phyloP scores from a whole-genome alignment of 208 protist species.

The Naegleria gruberi region DNA sequence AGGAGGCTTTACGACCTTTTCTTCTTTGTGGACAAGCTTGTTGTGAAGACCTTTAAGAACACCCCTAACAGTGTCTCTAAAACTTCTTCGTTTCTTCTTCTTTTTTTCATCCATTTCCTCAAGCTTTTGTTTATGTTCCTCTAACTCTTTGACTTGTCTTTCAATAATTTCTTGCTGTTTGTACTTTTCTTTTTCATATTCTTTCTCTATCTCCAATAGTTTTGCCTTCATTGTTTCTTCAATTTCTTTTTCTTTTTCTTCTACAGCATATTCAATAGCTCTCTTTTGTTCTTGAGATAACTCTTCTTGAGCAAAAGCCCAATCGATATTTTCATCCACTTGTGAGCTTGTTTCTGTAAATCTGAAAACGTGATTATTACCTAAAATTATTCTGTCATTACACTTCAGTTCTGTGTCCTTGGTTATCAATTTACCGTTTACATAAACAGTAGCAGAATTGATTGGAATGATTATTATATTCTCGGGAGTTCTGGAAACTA shows the following conservation, averaged over 20 bases:
- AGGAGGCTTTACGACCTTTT: background rate
- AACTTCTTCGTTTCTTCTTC: background rate
- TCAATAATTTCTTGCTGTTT: conserved; percentile 2
- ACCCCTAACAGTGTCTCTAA: background rate
- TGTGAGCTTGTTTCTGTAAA: background rate
- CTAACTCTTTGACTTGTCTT: background rate
- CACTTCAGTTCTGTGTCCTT: background rate
- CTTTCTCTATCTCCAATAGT: background rate
- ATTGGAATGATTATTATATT: background rate
- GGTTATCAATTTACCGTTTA: conserved; percentile 44
- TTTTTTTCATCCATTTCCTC: background rate
- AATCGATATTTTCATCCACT: background rate
- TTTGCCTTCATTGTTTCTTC: background rate
- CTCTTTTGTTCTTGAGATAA: background rate
- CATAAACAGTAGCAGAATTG: conserved; percentile 27
- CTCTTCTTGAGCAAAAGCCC: conserved; percentile 14
- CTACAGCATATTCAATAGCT: background rate
- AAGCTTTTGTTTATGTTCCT: background rate
- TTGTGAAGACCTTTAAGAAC: background rate
- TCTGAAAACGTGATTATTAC: conserved; percentile 48
- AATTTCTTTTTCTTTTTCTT: conserved; percentile 11
- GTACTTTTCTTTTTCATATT: conserved; percentile 6
- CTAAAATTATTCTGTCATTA: conserved; percentile 41
- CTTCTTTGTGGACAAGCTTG: background rate
- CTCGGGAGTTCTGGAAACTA: background rate